Evolutionary conservation across 2,329 filamentous ascomycete species (phyloP).

Genomic region (Ceratocystis smalleyi): DNA sequence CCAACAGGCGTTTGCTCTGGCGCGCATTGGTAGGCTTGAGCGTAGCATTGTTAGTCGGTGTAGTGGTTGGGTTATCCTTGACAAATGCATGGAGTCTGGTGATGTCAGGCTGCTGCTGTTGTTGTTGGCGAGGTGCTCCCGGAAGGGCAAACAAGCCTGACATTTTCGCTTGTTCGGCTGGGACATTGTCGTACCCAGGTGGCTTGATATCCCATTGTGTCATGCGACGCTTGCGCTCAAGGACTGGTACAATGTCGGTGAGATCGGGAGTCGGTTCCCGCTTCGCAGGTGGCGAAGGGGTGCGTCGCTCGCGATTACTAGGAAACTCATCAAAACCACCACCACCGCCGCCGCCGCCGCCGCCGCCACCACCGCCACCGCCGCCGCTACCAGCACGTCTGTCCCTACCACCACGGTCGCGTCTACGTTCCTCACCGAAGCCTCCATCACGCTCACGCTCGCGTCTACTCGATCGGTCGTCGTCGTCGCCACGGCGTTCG

Average conservation of each 20-base stretch:
- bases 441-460: slow-evolving; percentile 43
- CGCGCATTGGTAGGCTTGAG: slow-evolving; percentile 86
- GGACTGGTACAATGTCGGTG: slow-evolving; percentile 65
- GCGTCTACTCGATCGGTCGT: slow-evolving; percentile 42
- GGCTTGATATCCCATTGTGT: slow-evolving; percentile 99
- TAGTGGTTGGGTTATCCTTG: slow-evolving; percentile 42
- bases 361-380: slow-evolving; percentile 27
- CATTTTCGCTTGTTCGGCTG: slow-evolving; percentile 93
- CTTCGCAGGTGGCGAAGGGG: slow-evolving; percentile 70
- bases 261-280: slow-evolving; percentile 92
- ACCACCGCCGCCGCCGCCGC: slow-evolving; percentile 25
- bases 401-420: slow-evolving; percentile 27
- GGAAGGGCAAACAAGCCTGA: slow-evolving; percentile 98
- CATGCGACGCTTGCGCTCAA: slow-evolving; percentile 77
- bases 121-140: slow-evolving; percentile 83
- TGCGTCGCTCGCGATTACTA: slow-evolving; percentile 39
- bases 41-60: slow-evolving; percentile 54
- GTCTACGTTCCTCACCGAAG: slow-evolving; percentile 29
- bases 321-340: slow-evolving; percentile 28
- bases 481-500: slow-evolving; percentile 36
- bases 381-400: slow-evolving; percentile 25
- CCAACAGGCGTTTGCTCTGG: slow-evolving; percentile 81
- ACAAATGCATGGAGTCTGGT: slow-evolving; percentile 89
- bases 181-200: slow-evolving; percentile 93
- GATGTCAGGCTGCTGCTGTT: slow-evolving; percentile 72